Base-by-base conservation (phyloP, 208 protist species). In the Trypanosoma cruzi region DNA sequence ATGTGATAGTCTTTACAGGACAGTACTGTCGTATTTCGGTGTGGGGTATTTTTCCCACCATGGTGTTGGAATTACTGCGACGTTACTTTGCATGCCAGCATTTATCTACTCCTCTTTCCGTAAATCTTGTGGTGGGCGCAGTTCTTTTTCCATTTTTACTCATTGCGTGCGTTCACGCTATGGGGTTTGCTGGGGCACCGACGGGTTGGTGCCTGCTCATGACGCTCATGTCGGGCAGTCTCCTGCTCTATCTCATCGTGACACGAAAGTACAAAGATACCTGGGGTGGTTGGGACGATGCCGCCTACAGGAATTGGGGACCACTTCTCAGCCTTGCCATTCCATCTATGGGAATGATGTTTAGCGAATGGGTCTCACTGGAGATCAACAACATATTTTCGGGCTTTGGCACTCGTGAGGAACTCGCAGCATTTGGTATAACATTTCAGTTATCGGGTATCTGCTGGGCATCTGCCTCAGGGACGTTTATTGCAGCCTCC, bases 61-160 rank as follows among this genome's bases (percentile, higher is more conserved):
- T 89, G 85, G 46, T 89, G 73, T 71, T 95, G 40, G 86, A 93
- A 68, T 57, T 95, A 42, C 70, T 95, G 62, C 82, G 89, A 29
- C 85, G 89, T 48, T 95, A 93, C 71, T 95, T 85, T 64, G 85
- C 86, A 0, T 89, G 86, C 64, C 83, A 95, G 73, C 76, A 90
- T 64, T 60, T 93, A 26, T 86, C 81, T 64, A 78, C 68, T 57
- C 81, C 86, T 37, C 77, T 93, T 8, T 91, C 82, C 5, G 55
- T 92, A 40, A 84, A 81, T 53, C 72, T 93, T 36, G 58, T 90
- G n/a, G 34, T 67, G 29, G 79, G 66, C 16, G 86, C 89, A 7
- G 72, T 68, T 0, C 34, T 82, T 2, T 90, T 85, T 55, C 84
- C 84, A 10, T 77, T 90, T 56, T 40, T 95, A 36, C 66, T 89